phyloP scores from a whole-genome alignment of 805 yeast species.

The Wickerhamomyces strasburgensis region DNA sequence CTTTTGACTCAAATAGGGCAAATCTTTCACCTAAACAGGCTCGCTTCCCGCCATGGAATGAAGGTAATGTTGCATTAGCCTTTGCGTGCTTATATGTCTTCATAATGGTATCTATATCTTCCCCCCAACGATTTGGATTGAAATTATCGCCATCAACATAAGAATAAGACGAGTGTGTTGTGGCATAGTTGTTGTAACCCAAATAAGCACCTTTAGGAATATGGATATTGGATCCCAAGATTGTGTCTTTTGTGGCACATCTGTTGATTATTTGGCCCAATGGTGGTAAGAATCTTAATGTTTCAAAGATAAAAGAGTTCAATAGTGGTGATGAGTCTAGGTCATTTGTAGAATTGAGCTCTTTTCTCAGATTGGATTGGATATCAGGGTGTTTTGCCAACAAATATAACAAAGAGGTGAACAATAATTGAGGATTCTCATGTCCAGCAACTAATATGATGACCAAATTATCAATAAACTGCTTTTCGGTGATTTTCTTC shows the following conservation, averaged over 20 bases:
- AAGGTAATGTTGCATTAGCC: conserved; percentile 39
- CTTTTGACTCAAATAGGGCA: conserved; percentile 43
- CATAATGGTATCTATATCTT: conserved; percentile 30
- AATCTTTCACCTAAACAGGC: conserved; percentile 59
- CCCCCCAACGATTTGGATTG: conserved; percentile 50
- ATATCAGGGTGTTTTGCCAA: conserved; percentile 37
- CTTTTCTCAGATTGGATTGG: conserved; percentile 31
- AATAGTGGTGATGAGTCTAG: conserved; percentile 25
- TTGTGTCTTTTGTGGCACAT: conserved; percentile 32
- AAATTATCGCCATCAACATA: conserved; percentile 48
- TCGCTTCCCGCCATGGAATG: conserved; percentile 56
- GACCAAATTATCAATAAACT: conserved; percentile 48
- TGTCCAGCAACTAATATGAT: conserved; percentile 59
- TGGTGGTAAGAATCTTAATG: conserved; percentile 50
- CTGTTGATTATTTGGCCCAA: conserved; percentile 53
- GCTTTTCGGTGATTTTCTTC: conserved; percentile 37
- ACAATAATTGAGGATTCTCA: conserved; percentile 53
- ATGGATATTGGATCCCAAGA: conserved; percentile 36
- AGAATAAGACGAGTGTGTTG: conserved; percentile 37
- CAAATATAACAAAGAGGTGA: conserved; percentile 42
- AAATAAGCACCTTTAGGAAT: conserved; percentile 49
- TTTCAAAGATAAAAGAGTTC: conserved; percentile 38
- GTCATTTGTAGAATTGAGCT: conserved; percentile 8
- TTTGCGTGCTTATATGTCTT: conserved; percentile 39
- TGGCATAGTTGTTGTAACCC: conserved; percentile 50